Evolutionary conservation across 1,139 yeast species (phyloP).

Genomic region (Sugiyamaella sp.): DNA sequence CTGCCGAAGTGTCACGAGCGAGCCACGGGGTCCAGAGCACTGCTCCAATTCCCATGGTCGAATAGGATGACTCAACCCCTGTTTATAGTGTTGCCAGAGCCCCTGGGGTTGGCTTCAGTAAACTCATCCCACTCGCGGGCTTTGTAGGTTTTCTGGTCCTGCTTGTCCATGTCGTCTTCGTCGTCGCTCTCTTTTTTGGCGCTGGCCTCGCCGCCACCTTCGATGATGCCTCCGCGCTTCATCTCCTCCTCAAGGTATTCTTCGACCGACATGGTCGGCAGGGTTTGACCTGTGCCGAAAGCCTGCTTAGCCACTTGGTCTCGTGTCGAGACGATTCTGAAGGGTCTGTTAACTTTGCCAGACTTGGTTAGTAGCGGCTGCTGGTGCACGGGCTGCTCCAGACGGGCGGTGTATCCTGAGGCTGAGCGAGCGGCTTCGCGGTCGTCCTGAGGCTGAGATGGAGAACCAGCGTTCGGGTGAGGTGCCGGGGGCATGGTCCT

Average conservation of each 20-base stretch:
- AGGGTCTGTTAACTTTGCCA: conserved; percentile 83
- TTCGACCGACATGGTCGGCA: conserved; percentile 95
- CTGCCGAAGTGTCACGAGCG: no score
- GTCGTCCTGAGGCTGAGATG: neutral
- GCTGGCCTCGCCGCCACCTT: conserved; percentile 51
- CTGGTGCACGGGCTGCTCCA: conserved; percentile 23
- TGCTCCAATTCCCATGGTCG: no score
- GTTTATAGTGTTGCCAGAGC: conserved; percentile 83
- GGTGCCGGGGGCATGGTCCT: conserved; percentile 29
- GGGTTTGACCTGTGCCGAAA: conserved; percentile 86
- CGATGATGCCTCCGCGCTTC: conserved; percentile 74
- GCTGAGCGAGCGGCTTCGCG: conserved; percentile 17
- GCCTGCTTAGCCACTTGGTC: conserved; percentile 65
- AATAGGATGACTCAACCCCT: no score
- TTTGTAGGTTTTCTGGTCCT: conserved; percentile 60
- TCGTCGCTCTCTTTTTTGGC: conserved; percentile 47
- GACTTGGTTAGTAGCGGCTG: conserved; percentile 24
- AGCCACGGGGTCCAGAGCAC: no score
- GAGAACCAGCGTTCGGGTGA: conserved; percentile 12
- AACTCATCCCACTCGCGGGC: conserved; percentile 92
- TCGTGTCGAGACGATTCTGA: conserved; percentile 67
- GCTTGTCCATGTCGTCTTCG: conserved; percentile 57
- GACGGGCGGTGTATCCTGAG: conserved; percentile 21
- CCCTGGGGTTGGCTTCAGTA: conserved; percentile 76
- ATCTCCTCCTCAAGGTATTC: conserved; percentile 86